Percentiles rank a stretch among this genome's conserved stretches.
These are phyloP conservation scores for Fusarium cyanostomum DNA, from an alignment of 2,329 filamentous ascomycete species.

Conservation along the genomic window DNA sequence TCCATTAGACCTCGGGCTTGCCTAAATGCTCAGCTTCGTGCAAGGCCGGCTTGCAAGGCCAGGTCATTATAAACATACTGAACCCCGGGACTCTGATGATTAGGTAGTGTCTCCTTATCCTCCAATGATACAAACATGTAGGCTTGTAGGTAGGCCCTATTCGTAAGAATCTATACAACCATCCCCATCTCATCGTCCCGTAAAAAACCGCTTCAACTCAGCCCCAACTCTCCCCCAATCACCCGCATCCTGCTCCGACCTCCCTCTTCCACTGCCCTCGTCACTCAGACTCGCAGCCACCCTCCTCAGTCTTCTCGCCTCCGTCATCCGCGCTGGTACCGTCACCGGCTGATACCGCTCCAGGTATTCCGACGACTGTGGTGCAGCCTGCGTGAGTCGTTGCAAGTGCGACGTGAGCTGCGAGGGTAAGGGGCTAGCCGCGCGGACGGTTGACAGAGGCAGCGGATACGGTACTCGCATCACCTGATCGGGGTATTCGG, in stretches of 20 bases:
- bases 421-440: slow-evolving; percentile 24
- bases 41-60: background rate
- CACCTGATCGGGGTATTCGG: slow-evolving; percentile 41
- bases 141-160: background rate
- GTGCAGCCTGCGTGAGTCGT: slow-evolving; percentile 15
- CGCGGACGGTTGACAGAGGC: slow-evolving; percentile 22
- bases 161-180: background rate
- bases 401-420: slow-evolving; percentile 31
- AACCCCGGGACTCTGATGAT: no score
- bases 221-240: slow-evolving; percentile 37
- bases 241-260: slow-evolving; percentile 3
- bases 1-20: background rate
- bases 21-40: background rate
- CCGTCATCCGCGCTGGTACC: slow-evolving; percentile 1
- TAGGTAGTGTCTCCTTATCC: no score
- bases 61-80: background rate
- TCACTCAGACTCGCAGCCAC: slow-evolving; percentile 18
- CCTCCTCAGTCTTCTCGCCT: slow-evolving; percentile 19
- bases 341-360: slow-evolving; percentile 45
- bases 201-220: slow-evolving; percentile 41
- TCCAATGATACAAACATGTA: background rate
- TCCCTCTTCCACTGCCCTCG: slow-evolving; percentile 6
- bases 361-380: slow-evolving; percentile 48
- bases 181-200: slow-evolving; percentile 20
- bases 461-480: slow-evolving; percentile 23